These are phyloP conservation scores for Suillus placidus DNA, from an alignment of 768 basidiomycete species.

Conservation along the genomic window DNA sequence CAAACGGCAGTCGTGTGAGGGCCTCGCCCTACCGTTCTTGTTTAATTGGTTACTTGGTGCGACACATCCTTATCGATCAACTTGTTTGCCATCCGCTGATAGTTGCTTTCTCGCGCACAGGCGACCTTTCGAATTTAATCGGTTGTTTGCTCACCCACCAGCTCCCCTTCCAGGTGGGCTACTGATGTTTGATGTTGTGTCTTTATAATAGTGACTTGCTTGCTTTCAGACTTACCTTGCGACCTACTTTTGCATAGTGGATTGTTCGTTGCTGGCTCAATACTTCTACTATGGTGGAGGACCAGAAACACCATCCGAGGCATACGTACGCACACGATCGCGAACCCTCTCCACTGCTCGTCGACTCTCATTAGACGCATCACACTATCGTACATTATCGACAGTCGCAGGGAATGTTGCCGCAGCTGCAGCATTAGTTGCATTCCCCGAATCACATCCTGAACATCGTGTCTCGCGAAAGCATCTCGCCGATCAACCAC, in stretches of 20 bases:
- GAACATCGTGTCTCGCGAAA: slow-evolving; percentile 37
- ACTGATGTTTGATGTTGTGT: slow-evolving; percentile 5
- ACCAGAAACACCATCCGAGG: slow-evolving; percentile 36
- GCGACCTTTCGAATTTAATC: slow-evolving; percentile 90
- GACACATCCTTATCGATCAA: slow-evolving; percentile 23
- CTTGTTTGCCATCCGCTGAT: neutral
- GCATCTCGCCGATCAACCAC: slow-evolving; percentile 26
- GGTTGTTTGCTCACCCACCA: slow-evolving; percentile 92
- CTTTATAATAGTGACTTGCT: slow-evolving; percentile 16
- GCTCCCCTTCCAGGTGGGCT: slow-evolving; percentile 87
- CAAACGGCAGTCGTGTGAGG: slow-evolving; percentile 76
- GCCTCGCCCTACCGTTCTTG: slow-evolving; percentile 91
- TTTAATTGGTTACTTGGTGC: slow-evolving; percentile 90
- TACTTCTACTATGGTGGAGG: slow-evolving; percentile 73
- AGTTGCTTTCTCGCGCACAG: slow-evolving; percentile 39
- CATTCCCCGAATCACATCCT: slow-evolving; percentile 56
- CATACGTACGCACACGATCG: slow-evolving; percentile 43
- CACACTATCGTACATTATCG: slow-evolving; percentile 71
- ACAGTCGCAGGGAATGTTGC: slow-evolving; percentile 74
- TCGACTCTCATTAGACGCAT: slow-evolving; percentile 54
- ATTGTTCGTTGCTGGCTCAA: slow-evolving; percentile 74
- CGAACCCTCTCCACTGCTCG: slow-evolving; percentile 48
- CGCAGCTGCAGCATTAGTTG: slow-evolving; percentile 67
- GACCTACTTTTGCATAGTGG: slow-evolving; percentile 85
- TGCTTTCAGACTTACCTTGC: slow-evolving; percentile 80